These are phyloP conservation scores for Seiridium cupressi DNA, from an alignment of 2,329 filamentous ascomycete genomes.

Conservation along the genomic window DNA sequence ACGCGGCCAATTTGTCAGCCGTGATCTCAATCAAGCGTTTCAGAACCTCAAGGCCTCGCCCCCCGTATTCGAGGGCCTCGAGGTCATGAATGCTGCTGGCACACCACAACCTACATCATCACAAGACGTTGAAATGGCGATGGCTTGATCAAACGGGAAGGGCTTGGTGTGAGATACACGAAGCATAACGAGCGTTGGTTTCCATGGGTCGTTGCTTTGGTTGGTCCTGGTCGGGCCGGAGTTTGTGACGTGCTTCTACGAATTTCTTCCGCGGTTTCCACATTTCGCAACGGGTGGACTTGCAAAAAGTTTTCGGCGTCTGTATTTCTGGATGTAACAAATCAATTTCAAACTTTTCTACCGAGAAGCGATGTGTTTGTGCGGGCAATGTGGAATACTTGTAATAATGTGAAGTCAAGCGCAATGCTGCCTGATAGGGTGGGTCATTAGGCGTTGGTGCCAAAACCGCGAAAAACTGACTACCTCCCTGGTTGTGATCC, in stretches of 20 bases:
- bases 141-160: conserved; percentile 28
- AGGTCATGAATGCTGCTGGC: conserved; percentile 47
- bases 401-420: no score
- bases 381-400: no score
- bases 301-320: neutral
- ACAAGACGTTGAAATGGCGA: conserved; percentile 39
- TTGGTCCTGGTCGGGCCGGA: conserved; percentile 9
- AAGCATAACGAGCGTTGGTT: conserved; percentile 3
- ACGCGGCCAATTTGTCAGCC: conserved; percentile 61
- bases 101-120: conserved; percentile 33
- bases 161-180: neutral
- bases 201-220: conserved; percentile 7
- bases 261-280: conserved; percentile 3
- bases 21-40: conserved; percentile 50
- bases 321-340: conserved; percentile 10
- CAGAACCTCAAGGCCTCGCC: conserved; percentile 56
- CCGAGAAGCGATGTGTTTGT: no score
- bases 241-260: conserved; percentile 5
- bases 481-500: no score
- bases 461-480: no score
- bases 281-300: neutral
- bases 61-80: conserved; percentile 55
- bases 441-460: no score
- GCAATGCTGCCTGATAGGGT: no score
- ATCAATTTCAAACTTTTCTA: neutral